phyloP scores from a whole-genome alignment of 768 basidiomycete species.

The Amanita polypyramis region DNA sequence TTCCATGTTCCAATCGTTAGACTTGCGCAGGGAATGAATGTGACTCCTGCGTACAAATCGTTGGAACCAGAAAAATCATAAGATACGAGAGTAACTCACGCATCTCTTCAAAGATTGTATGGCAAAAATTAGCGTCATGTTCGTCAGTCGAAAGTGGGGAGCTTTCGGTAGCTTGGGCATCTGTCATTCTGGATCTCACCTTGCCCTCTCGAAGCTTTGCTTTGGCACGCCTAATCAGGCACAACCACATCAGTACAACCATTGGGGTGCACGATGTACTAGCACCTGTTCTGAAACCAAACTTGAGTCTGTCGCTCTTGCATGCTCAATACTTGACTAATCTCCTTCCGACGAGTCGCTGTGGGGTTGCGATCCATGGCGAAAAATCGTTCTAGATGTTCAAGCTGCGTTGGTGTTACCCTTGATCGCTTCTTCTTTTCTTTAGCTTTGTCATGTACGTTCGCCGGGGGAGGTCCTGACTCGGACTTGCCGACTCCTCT shows the following conservation, averaged over 20 bases:
- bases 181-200: constrained; percentile 23
- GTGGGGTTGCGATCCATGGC: constrained; percentile 61
- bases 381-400: constrained; percentile 65
- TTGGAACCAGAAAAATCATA: neutral
- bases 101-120: constrained; percentile 65
- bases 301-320: constrained; percentile 83
- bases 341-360: constrained; percentile 59
- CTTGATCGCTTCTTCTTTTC: constrained; percentile 69
- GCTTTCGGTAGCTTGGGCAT: constrained; percentile 31
- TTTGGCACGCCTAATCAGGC: constrained; percentile 56
- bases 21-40: constrained; percentile 66
- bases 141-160: constrained; percentile 42
- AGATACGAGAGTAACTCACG: constrained; percentile 34
- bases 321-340: constrained; percentile 68
- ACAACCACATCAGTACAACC: constrained; percentile 1
- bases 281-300: constrained; percentile 83
- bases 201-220: constrained; percentile 64
- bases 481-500: neutral
- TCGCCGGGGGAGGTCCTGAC: neutral
- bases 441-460: constrained; percentile 18
- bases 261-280: constrained; percentile 9
- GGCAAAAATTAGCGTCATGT: constrained; percentile 49
- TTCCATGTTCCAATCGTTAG: constrained; percentile 73
- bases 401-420: constrained; percentile 74
- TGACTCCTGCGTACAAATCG: constrained; percentile 39